Evolutionary conservation across 176 grass and related monocot species (phyloP).

Genomic region (Aegilops longissima): DNA sequence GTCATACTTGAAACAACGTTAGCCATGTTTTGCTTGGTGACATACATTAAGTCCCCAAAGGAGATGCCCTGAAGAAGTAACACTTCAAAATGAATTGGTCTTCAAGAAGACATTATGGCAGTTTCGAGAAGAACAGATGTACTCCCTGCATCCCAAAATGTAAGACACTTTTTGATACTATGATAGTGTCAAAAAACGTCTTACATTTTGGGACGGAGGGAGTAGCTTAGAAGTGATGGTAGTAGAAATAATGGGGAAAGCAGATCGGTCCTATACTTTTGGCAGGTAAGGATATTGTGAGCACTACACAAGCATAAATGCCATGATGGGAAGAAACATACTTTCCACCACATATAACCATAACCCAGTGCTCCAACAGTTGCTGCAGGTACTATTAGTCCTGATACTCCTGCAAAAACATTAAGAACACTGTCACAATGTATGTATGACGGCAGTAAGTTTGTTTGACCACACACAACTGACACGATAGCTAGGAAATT

Average conservation of each 20-base stretch:
- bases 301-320: constrained; percentile 27
- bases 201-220: too few species aligned
- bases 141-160: too few species aligned
- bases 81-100: constrained; percentile 9
- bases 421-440: constrained; percentile 25
- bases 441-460: neutral
- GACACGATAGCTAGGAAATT: neutral
- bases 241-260: constrained; percentile 1
- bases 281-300: neutral
- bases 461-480: neutral
- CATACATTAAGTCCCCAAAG: constrained; percentile 93
- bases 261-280: neutral
- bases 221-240: neutral
- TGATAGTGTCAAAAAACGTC: too few species aligned
- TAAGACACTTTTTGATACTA: too few species aligned
- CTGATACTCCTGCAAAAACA: constrained; percentile 56
- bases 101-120: neutral
- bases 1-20: constrained; percentile 92
- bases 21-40: constrained; percentile 89
- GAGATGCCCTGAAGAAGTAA: constrained; percentile 59
- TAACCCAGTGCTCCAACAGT: constrained; percentile 87
- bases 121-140: constrained; percentile 1
- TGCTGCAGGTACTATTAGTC: constrained; percentile 84
- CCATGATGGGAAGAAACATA: constrained; percentile 35
- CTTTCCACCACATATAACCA: constrained; percentile 99